Evolutionary conservation across 2,329 filamentous ascomycete species (phyloP).

Genomic region (Corynespora cassiicola): DNA sequence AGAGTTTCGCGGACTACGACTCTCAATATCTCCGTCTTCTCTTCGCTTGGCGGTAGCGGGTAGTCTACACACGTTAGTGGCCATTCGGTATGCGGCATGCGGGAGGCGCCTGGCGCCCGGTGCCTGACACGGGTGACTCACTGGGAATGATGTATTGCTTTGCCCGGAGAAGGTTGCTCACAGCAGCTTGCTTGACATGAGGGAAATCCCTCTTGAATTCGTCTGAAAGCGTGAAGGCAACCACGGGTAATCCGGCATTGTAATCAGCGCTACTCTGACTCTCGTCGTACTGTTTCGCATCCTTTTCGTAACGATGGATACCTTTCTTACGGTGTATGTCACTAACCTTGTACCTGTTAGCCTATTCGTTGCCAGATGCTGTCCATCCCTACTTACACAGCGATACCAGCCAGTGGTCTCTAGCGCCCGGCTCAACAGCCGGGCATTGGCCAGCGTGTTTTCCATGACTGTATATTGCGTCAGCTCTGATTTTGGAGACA

Average conservation of each 20-base stretch:
- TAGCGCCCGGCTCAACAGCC: conserved; percentile 67
- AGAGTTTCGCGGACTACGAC: conserved; percentile 72
- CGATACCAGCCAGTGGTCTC: conserved; percentile 71
- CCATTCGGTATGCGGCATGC: not conserved
- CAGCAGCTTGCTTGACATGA: conserved; percentile 68
- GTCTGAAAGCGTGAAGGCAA: conserved; percentile 70
- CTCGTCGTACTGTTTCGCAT: conserved; percentile 51
- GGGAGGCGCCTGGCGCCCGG: no score
- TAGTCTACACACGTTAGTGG: conserved; percentile 57
- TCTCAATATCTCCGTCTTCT: conserved; percentile 70
- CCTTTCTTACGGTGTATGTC: conserved; percentile 69
- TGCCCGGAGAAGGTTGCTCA: conserved; percentile 67
- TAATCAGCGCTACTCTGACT: conserved; percentile 64
- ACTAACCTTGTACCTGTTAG: conserved; percentile 50
- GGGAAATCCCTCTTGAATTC: conserved; percentile 67
- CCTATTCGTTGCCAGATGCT: no score
- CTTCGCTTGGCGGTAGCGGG: conserved; percentile 67
- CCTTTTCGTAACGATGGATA: conserved; percentile 49
- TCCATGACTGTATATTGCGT: no score
- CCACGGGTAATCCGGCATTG: conserved; percentile 70
- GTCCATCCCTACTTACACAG: conserved; percentile 34
- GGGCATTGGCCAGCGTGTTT: conserved; percentile 69
- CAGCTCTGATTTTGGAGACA: no score
- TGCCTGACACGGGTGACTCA: conserved; percentile 35
- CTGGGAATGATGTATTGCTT: conserved; percentile 76